Conservation (phyloP, 257 asterid species). For the Solanum pimpinellifolium region DNA sequence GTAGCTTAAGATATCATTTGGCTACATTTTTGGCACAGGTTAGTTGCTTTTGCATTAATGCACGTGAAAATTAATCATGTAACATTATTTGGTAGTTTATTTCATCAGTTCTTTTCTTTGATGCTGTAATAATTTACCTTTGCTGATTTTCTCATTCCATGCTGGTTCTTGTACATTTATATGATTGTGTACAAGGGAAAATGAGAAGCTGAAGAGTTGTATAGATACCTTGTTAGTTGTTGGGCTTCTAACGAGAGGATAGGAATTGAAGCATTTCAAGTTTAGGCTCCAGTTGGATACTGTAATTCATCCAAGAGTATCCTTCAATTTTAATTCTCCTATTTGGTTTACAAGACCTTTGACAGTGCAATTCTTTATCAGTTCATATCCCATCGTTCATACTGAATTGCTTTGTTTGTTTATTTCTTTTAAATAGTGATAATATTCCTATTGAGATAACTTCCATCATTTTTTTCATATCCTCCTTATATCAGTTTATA, state of each 20-base stretch:
- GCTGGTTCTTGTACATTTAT: background rate
- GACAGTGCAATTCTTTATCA: background rate
- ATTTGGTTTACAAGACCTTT: background rate
- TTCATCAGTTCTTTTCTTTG: background rate
- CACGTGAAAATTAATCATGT: background rate
- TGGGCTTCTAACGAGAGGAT: background rate
- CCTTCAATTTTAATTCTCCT: background rate
- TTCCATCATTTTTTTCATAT: background rate
- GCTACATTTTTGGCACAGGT: constrained; percentile 95
- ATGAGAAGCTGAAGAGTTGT: background rate
- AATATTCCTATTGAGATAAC: background rate
- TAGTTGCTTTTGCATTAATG: background rate
- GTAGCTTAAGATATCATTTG: constrained; percentile 60
- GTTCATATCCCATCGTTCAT: background rate
- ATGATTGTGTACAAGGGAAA: background rate
- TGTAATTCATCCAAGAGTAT: background rate
- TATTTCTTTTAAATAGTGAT: background rate
- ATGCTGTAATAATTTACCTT: background rate
- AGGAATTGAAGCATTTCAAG: background rate
- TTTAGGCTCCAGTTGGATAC: background rate
- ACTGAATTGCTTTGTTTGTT: background rate
- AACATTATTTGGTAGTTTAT: background rate
- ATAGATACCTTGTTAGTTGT: background rate
- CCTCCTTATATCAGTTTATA: background rate
- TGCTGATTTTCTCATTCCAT: background rate